Percentiles rank a stretch among this genome's conserved stretches.
Conservation (phyloP, 345 rosid genomes). For the Camelina laxa region DNA sequence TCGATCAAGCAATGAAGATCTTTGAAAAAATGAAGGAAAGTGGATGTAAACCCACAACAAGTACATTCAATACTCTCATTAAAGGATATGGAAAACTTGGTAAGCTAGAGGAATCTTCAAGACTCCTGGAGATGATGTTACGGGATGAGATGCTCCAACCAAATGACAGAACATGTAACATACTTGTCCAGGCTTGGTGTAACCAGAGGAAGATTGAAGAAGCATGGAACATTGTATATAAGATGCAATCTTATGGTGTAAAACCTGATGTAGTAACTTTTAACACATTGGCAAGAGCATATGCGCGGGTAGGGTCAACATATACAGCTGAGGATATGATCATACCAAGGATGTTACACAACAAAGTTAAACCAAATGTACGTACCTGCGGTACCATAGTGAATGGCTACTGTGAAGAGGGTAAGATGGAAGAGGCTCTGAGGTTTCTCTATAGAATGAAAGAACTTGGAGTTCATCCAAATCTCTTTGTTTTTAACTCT, state of each 20-base stretch:
- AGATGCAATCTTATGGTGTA: conserved; percentile 70
- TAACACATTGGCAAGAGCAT: conserved; percentile 79
- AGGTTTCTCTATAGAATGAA: conserved; percentile 80
- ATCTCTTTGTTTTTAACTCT: conserved; percentile 79
- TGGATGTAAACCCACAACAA: conserved; percentile 80
- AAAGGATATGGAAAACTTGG: conserved; percentile 84
- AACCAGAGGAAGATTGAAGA: conserved; percentile 60
- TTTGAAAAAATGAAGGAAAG: conserved; percentile 78
- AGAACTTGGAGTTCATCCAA: conserved; percentile 83
- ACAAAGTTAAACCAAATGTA: conserved; percentile 67
- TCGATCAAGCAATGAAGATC: conserved; percentile 76
- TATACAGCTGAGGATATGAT: conserved; percentile 75
- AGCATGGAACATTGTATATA: conserved; percentile 80
- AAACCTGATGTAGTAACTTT: conserved; percentile 84
- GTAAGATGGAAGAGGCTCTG: conserved; percentile 74
- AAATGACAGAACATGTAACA: conserved; percentile 78
- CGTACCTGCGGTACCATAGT: conserved; percentile 84
- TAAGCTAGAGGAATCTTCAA: conserved; percentile 73
- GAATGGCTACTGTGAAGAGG: conserved; percentile 84
- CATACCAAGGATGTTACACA: conserved; percentile 70
- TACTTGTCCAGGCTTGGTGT: conserved; percentile 86
- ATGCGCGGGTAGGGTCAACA: conserved; percentile 65
- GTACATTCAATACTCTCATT: conserved; percentile 85
- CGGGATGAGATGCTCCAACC: conserved; percentile 64
- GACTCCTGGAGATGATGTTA: conserved; percentile 65